Base-by-base conservation (phyloP, 371 early-diverging fungal species). In the Phascolomyces articulosus region DNA sequence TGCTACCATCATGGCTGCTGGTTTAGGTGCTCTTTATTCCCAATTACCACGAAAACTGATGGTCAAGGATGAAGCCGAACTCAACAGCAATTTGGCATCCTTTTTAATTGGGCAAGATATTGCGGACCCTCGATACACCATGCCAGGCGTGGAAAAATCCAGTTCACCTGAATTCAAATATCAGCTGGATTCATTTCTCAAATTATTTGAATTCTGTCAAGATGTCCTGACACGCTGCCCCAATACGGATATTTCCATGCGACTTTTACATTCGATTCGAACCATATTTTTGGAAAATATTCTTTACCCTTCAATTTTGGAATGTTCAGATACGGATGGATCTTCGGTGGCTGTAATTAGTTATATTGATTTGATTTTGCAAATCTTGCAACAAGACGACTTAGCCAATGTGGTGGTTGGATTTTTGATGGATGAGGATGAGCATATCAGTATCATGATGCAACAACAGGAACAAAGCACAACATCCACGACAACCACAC, bases 241-340 rank as follows among this genome's bases (percentile, higher is more conserved):
- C 20, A 90, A 89, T 67, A 60, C 69, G n/a, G 82, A 80, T 8
- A 91, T 96, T 31, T 88, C 85, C 15, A 65, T 74, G 8, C 75
- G 82, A 15, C 78, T 96, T 11, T 70, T 95, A 58, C 70, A 71
- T n/a, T 86, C 85, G 40, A 77, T 96, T 66, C 87, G 90, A 40
- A 70, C 82, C 18, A 87, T 90, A 20, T 95, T 96, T 73, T 75
- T 98, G 55, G 92, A 91, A 62, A 91, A 91, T 44, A 93, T 96
- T 48, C 72, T 98, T 40, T 91, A 92, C 58, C 94, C 96, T 8
- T 91, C 94, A 28, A 83, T 96, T 59, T 72, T 90, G 28, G 94
- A 93, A 62, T 91, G 94, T 67, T 92, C 93, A 0, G 98, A 98
- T 71, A 86, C 86, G 16, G 96, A 98, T 69, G 96, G 96, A 0